Evolutionary conservation across 2,329 filamentous ascomycete species (phyloP), one percentile per base, ranked within the genome.

Genomic region (Sporothrix brunneoviolacea): DNA sequence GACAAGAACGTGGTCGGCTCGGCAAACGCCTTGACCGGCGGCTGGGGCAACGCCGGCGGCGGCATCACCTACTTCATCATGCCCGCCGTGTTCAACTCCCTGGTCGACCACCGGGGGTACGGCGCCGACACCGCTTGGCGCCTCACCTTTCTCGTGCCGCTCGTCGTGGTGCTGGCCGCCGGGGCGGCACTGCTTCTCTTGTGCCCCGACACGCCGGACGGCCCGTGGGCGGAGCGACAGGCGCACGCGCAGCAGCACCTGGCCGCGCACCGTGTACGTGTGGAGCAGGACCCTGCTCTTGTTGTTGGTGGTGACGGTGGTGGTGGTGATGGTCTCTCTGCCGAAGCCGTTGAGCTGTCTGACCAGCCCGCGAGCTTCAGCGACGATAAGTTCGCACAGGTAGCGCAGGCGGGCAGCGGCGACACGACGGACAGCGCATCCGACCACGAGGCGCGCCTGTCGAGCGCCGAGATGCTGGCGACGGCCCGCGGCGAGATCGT

Each of bases 51-150:
- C 60, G 79, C 88, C 22, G 90, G 91, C 52, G 91, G 90, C 56
- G 91, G 91, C 50, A 86, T 95, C 58, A 95, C 90, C 2, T 95
- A 95, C 70, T 94, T 95, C 65, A 79, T 91, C 59, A 95, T 95
- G 89, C 90, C 91, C 2, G 88, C 88, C 5, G 83, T 95, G 51
- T 93, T 85, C 67, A 85, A 94, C 37, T 36, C 49, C 4, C 24
- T 46, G 16, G 9, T 36, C 13, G 24, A 36, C 8, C 30, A 16
- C 16, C 28, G 19, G 3, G 41, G 48, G 8, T 28, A 41, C 18
- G 22, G n/a, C 19, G 13, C 35, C 2, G 15, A 36, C 16, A 21
- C 30, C 6, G 49, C 49, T 1, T 51, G 49, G 49, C 49, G 49
- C n/a, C n/a, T 51, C 24, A 19, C 49, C 3, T 51, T 51, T 18